A percentile compares a stretch with the other conserved stretches of the same genome.
phyloP scores from a whole-genome alignment of 495 filamentous ascomycete genomes.

The Aspergillus sclerotioniger region DNA sequence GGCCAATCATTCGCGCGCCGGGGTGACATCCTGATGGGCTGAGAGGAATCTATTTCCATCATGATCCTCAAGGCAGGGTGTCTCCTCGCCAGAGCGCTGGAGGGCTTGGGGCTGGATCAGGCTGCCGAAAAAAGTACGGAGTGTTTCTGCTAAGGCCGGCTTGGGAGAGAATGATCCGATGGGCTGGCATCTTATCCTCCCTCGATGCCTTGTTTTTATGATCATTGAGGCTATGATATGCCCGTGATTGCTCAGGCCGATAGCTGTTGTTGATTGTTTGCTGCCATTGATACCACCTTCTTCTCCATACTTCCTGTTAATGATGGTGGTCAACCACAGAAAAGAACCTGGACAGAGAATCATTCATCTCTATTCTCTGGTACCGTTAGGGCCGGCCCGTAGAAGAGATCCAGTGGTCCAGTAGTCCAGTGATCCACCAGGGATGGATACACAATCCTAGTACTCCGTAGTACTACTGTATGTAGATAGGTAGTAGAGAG shows the following conservation, averaged over 20 bases:
- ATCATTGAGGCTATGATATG: background rate
- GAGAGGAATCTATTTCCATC: slow-evolving; percentile 9
- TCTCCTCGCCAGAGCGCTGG: too few species aligned
- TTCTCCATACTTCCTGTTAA: too few species aligned
- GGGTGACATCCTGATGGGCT: slow-evolving; percentile 20
- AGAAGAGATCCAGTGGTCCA: slow-evolving; percentile 21
- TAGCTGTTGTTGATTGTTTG: too few species aligned
- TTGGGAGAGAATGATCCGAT: background rate
- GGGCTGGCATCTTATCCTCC: background rate
- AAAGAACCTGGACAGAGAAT: background rate
- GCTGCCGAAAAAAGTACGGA: slow-evolving; percentile 8
- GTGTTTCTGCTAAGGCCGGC: background rate
- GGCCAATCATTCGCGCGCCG: slow-evolving; percentile 23
- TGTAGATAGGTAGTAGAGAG: too few species aligned
- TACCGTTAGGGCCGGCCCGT: slow-evolving; percentile 29
- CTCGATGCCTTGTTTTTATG: background rate
- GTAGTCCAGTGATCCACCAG: background rate
- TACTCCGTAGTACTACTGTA: too few species aligned
- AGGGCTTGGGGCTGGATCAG: background rate
- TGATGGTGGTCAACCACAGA: too few species aligned
- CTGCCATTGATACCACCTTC: too few species aligned
- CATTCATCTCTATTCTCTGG: slow-evolving; percentile 19
- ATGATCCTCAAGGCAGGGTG: background rate
- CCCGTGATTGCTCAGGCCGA: too few species aligned
- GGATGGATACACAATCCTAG: background rate